Conservation (phyloP, 2,329 filamentous ascomycete species). For the Pyricularia pennisetigena region DNA sequence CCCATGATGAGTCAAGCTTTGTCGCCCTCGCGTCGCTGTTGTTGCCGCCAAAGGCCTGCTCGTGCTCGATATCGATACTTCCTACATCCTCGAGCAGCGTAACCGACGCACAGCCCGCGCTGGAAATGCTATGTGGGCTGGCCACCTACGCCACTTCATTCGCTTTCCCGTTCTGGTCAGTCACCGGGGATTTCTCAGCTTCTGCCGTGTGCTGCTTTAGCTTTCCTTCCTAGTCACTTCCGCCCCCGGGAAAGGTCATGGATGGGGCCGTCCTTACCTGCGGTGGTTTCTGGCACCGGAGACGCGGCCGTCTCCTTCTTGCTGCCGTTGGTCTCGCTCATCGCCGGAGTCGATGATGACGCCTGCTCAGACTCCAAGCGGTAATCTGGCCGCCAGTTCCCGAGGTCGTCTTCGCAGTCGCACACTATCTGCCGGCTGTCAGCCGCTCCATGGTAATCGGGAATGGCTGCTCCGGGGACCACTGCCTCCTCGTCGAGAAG, state of each 20-base stretch:
- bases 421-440: conserved; percentile 80
- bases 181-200: background rate
- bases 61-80: background rate
- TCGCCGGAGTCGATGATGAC: background rate
- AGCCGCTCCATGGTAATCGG: conserved; percentile 53
- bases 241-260: background rate
- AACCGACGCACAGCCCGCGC: background rate
- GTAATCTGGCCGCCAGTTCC: conserved; percentile 51
- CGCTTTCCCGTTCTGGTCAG: background rate
- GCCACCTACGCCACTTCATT: background rate
- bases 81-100: background rate
- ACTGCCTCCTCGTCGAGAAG: conserved; percentile 85
- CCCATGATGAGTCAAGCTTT: background rate
- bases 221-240: background rate
- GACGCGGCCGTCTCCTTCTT: background rate
- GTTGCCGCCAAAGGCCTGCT: background rate
- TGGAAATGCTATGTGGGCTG: background rate
- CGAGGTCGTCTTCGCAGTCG: conserved; percentile 83
- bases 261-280: background rate
- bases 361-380: conserved; percentile 20
- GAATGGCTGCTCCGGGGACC: conserved; percentile 70
- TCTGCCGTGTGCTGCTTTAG: background rate
- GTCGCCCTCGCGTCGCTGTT: background rate
- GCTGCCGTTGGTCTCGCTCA: background rate
- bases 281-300: background rate